Conservation (phyloP, 495 filamentous ascomycete species). For the Podospora pseudoanserina region DNA sequence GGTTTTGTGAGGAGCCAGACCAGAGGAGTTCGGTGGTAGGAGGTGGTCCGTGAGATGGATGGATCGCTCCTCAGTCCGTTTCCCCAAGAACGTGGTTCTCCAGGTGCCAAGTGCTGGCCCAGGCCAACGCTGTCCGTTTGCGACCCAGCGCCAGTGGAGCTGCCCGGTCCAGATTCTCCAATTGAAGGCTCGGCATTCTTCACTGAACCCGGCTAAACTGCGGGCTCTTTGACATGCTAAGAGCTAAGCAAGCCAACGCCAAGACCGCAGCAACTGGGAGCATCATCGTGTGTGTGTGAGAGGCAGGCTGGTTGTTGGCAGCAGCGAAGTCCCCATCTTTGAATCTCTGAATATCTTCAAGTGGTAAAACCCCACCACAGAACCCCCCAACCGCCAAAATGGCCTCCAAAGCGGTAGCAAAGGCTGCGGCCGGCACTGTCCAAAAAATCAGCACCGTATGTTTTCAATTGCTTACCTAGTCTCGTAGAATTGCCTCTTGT, state of each 20-base stretch:
- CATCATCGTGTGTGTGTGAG: conserved; percentile 1
- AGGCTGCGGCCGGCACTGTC: conserved; percentile 46
- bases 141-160: neutral
- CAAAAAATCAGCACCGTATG: conserved; percentile 48
- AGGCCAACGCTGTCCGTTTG: conserved; percentile 8
- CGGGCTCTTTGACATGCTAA: neutral
- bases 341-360: neutral
- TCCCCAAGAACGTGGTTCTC: neutral
- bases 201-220: conserved; percentile 7
- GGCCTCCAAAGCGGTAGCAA: conserved; percentile 53
- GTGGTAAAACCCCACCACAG: neutral
- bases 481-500: neutral
- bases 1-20: neutral
- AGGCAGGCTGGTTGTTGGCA: neutral
- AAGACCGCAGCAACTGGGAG: neutral
- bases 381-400: conserved; percentile 33
- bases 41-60: neutral
- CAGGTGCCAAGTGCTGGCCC: conserved; percentile 3
- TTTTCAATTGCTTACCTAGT: neutral
- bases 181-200: neutral
- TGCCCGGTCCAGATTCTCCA: neutral
- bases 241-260: neutral
- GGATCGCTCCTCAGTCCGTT: neutral
- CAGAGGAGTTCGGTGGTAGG: neutral
- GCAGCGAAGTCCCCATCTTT: neutral